These are phyloP conservation scores for Russula olivacea DNA, from an alignment of 768 basidiomycete species.

Conservation along the genomic window DNA sequence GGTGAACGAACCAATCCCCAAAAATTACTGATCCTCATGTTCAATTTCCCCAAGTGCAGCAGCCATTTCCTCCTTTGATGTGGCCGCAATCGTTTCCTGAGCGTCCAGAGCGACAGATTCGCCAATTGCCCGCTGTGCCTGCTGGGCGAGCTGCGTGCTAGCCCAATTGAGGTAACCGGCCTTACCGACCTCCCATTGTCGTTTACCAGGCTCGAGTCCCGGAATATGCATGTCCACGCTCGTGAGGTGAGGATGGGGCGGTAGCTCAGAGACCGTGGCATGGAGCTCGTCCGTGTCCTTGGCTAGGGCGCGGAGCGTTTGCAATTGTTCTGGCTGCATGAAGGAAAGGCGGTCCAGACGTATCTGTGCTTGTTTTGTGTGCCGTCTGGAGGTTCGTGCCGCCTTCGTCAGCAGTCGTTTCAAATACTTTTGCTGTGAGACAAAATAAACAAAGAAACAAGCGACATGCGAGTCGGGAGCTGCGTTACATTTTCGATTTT, in stretches of 20 bases:
- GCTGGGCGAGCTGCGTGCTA: constrained; percentile 45
- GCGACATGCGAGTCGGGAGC: not conserved
- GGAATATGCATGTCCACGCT: constrained; percentile 15
- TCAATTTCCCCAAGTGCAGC: constrained; percentile 5
- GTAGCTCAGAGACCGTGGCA: constrained; percentile 43
- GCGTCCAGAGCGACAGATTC: not conserved
- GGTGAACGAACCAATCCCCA: too few relatives aligned
- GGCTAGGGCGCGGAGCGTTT: constrained; percentile 38
- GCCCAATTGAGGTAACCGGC: constrained; percentile 80
- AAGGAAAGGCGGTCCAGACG: constrained; percentile 41
- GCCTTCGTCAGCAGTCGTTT: not conserved
- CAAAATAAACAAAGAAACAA: not conserved
- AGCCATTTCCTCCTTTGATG: constrained; percentile 3
- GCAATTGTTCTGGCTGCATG: constrained; percentile 39
- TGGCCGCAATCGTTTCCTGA: not conserved
- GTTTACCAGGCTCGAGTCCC: constrained; percentile 54
- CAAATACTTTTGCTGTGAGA: constrained; percentile 41
- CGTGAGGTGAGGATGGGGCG: constrained; percentile 30
- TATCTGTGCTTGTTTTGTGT: constrained; percentile 43
- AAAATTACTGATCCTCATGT: not conserved
- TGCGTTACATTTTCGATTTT: constrained; percentile 63
- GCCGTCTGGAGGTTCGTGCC: constrained; percentile 25
- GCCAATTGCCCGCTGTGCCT: constrained; percentile 26
- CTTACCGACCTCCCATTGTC: constrained; percentile 70
- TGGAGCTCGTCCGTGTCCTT: constrained; percentile 42